Conservation (phyloP, 2,329 filamentous ascomycete species). For the Cryphonectria carpinicola region DNA sequence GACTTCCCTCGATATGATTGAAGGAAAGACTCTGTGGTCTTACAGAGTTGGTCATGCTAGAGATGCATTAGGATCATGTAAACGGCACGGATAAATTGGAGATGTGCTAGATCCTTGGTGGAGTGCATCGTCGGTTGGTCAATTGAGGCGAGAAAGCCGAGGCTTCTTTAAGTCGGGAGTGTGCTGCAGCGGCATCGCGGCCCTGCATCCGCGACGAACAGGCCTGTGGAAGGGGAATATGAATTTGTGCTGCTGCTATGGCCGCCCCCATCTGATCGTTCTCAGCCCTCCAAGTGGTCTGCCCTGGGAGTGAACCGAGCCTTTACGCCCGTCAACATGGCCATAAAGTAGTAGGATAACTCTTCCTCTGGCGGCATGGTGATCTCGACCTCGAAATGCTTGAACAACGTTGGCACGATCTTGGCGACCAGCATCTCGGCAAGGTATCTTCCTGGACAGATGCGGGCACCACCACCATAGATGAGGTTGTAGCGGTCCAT, state of each 20-base stretch:
- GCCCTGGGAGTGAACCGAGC: constrained; percentile 42
- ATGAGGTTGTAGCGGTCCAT: constrained; percentile 56
- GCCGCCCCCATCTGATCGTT: not conserved
- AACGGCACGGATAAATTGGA: constrained; percentile 3
- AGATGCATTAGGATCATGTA: not conserved
- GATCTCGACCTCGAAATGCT: constrained; percentile 49
- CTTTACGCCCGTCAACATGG: constrained; percentile 53
- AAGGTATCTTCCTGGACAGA: constrained; percentile 55
- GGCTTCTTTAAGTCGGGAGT: not conserved
- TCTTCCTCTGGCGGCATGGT: constrained; percentile 44
- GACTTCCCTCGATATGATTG: constrained; percentile 5
- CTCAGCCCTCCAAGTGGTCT: not conserved
- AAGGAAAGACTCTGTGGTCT: constrained; percentile 12
- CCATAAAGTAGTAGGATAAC: constrained; percentile 54
- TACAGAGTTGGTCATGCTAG: not conserved
- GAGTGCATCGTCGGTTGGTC: not conserved
- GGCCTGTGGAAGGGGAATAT: not conserved
- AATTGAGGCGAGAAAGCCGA: not conserved
- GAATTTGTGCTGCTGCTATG: not conserved
- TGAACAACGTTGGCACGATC: constrained; percentile 45
- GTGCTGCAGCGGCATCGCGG: constrained; percentile 7
- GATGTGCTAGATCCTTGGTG: not conserved
- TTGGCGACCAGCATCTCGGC: constrained; percentile 56
- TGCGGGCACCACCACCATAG: constrained; percentile 56
- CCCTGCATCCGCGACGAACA: constrained; percentile 6